These are phyloP conservation scores for Colletotrichum zoysiae DNA, from an alignment of 2,329 filamentous ascomycete species.

Conservation along the genomic window DNA sequence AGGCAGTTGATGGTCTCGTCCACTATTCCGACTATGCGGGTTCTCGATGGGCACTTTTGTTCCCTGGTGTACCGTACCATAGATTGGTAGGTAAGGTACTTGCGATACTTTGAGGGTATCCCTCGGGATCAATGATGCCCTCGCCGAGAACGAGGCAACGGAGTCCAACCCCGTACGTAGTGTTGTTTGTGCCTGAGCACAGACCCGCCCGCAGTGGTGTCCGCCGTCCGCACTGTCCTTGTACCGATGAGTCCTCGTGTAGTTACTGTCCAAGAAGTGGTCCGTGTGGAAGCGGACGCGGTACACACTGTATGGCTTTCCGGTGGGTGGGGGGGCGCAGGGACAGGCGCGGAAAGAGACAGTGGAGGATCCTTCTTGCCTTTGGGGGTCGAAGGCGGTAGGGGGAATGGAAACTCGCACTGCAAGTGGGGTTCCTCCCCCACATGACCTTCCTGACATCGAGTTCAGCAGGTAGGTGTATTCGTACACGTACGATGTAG, in stretches of 20 bases:
- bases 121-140: slow-evolving; percentile 2
- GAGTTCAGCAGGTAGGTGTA: background rate
- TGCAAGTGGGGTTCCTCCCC: background rate
- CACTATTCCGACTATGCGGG: background rate
- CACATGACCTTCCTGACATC: slow-evolving; percentile 9
- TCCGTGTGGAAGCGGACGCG: slow-evolving; percentile 4
- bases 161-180: background rate
- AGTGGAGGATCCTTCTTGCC: background rate
- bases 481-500: too few relatives aligned
- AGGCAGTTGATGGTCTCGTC: background rate
- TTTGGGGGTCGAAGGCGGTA: background rate
- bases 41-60: background rate
- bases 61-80: background rate
- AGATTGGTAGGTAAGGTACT: background rate
- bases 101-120: too few relatives aligned
- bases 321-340: slow-evolving; percentile 5
- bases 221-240: slow-evolving; percentile 1
- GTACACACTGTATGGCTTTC: slow-evolving; percentile 24
- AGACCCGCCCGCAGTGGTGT: background rate
- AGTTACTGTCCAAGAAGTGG: background rate
- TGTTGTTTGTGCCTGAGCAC: background rate
- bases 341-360: slow-evolving; percentile 17
- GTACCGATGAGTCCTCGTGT: slow-evolving; percentile 1
- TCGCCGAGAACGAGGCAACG: background rate
- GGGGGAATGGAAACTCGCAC: background rate